Evolutionary conservation across 306 rosid species (phyloP).

Genomic region (Chamaecrista fasciculata): DNA sequence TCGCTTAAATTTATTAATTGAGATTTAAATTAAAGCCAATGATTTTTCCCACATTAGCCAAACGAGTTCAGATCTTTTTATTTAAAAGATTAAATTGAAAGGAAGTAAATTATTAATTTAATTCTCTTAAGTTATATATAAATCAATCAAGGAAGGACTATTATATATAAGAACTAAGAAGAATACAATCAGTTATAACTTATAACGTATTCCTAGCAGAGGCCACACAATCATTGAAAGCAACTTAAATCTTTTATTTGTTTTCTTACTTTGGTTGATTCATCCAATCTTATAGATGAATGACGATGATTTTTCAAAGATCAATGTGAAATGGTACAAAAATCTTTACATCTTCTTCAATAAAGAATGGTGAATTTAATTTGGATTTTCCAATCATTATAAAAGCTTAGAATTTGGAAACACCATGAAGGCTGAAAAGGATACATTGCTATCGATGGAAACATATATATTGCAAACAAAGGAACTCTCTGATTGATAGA

Average conservation of each 20-base stretch:
- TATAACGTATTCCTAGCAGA: too few species aligned
- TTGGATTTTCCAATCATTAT: constrained; percentile 20
- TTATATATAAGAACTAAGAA: too few species aligned
- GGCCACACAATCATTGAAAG: too few species aligned
- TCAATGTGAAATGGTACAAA: constrained; percentile 16
- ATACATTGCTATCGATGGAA: not conserved
- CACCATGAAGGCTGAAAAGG: constrained; percentile 16
- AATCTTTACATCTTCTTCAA: constrained; percentile 11
- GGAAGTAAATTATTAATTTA: too few species aligned
- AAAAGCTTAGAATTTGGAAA: not conserved
- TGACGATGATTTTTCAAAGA: constrained; percentile 22
- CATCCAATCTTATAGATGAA: constrained; percentile 18
- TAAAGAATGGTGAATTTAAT: constrained; percentile 4
- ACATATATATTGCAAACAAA: not conserved
- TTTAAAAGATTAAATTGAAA: too few species aligned
- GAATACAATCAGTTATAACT: too few species aligned
- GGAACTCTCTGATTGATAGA: constrained; percentile 18
- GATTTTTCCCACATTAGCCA: too few species aligned
- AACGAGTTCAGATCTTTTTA: too few species aligned
- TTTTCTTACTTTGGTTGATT: constrained; percentile 26
- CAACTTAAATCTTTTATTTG: constrained; percentile 7
- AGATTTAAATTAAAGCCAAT: too few species aligned
- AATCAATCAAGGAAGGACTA: too few species aligned
- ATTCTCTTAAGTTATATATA: too few species aligned
- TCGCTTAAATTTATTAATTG: too few species aligned